Conservation (phyloP, 2,329 filamentous ascomycete genomes). For the Pseudogymnoascus sp. region DNA sequence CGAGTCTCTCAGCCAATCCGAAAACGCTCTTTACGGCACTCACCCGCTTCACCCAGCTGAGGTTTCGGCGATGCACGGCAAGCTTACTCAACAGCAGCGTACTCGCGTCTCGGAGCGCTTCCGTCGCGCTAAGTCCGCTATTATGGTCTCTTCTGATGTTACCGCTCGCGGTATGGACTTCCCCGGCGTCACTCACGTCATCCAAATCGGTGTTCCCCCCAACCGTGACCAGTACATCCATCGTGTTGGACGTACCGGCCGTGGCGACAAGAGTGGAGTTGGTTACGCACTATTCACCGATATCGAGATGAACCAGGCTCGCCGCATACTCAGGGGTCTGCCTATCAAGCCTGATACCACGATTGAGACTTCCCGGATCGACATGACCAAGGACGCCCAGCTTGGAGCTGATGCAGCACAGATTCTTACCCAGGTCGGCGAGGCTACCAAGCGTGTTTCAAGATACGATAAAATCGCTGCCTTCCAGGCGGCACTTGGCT, state of each 20-base stretch:
- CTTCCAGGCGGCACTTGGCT: conserved; percentile 20
- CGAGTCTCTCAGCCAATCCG: conserved; percentile 18
- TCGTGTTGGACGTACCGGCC: conserved; percentile 65
- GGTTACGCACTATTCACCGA: conserved; percentile 34
- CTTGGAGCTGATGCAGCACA: conserved; percentile 22
- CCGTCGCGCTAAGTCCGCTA: conserved; percentile 49
- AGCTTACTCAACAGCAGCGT: conserved; percentile 60
- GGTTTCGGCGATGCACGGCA: conserved; percentile 60
- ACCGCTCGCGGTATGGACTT: conserved; percentile 80
- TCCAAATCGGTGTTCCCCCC: conserved; percentile 58
- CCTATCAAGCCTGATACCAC: conserved; percentile 22
- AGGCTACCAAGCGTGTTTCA: conserved; percentile 23
- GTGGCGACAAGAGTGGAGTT: conserved; percentile 64
- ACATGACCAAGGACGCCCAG: conserved; percentile 29
- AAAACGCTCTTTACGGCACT: conserved; percentile 14
- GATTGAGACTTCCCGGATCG: conserved; percentile 21
- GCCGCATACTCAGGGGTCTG: conserved; percentile 21
- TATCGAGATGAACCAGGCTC: conserved; percentile 16
- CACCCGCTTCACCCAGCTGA: conserved; percentile 23
- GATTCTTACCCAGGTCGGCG: conserved; percentile 21
- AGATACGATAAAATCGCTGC: conserved; percentile 20
- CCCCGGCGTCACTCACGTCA: conserved; percentile 68
- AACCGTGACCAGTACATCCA: conserved; percentile 67
- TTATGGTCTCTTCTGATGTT: conserved; percentile 72
- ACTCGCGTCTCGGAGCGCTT: conserved; percentile 66